Conservation (phyloP, 2,329 filamentous ascomycete species). For the Arthrocladium fulminans region DNA sequence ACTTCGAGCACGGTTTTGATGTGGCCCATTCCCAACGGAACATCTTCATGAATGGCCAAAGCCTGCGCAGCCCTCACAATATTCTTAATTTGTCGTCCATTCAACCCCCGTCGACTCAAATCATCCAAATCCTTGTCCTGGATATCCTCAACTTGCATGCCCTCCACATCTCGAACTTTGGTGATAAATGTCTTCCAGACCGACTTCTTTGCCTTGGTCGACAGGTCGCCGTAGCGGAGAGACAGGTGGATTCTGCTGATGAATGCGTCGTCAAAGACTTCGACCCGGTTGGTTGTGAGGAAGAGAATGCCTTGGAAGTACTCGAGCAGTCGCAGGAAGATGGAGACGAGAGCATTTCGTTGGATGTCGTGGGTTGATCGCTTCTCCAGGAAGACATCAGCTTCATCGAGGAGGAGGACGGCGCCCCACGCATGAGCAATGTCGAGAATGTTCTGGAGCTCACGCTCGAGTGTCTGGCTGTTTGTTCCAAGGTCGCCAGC, state of each 20-base stretch:
- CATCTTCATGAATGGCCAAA: slow-evolving; percentile 66
- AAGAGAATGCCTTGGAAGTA: slow-evolving; percentile 91
- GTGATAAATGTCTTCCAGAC: slow-evolving; percentile 82
- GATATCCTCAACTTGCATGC: slow-evolving; percentile 51
- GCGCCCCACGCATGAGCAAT: slow-evolving; percentile 81
- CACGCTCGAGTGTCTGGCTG: slow-evolving; percentile 60
- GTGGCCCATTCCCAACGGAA: slow-evolving; percentile 65
- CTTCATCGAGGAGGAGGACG: slow-evolving; percentile 76
- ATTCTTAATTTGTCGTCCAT: slow-evolving; percentile 77
- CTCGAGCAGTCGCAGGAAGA: slow-evolving; percentile 78
- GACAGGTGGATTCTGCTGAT: slow-evolving; percentile 71
- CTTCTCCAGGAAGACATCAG: slow-evolving; percentile 75
- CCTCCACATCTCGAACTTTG: slow-evolving; percentile 58
- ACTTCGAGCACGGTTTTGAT: slow-evolving; percentile 72
- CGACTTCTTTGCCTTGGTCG: slow-evolving; percentile 60
- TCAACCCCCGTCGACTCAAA: slow-evolving; percentile 60
- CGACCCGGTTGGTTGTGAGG: slow-evolving; percentile 76
- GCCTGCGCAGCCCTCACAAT: slow-evolving; percentile 74
- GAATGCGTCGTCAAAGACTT: slow-evolving; percentile 85
- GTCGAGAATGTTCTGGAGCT: slow-evolving; percentile 75
- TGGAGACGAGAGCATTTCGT: slow-evolving; percentile 74
- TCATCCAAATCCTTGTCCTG: slow-evolving; percentile 57
- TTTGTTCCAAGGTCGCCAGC: slow-evolving; percentile 76
- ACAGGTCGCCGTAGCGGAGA: slow-evolving; percentile 68
- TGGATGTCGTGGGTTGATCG: slow-evolving; percentile 75